Conservation (phyloP, 1,284 basidiomycete genomes). For the Macrocystidia cucumis region DNA sequence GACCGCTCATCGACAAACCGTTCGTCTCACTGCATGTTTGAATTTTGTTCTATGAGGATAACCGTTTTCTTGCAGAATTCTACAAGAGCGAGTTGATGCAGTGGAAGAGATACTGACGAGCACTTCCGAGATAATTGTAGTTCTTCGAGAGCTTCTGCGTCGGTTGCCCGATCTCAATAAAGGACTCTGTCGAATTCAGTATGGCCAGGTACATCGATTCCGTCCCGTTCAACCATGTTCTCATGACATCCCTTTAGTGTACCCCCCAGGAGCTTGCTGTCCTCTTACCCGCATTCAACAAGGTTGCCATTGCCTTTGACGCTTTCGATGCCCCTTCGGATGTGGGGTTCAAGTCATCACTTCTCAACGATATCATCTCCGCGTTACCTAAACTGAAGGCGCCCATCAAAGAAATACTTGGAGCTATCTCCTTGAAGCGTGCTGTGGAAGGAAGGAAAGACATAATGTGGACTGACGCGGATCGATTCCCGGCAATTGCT, state of each 20-base stretch:
- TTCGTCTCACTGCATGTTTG: conserved; percentile 23
- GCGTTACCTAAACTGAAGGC: conserved; percentile 60
- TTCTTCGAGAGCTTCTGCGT: conserved; percentile 63
- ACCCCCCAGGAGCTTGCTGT: conserved; percentile 79
- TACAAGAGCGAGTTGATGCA: conserved; percentile 77
- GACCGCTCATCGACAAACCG: conserved; percentile 75
- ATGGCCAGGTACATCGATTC: conserved; percentile 62
- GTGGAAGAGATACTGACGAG: conserved; percentile 73
- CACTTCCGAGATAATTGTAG: conserved; percentile 48
- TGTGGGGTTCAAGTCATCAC: conserved; percentile 50
- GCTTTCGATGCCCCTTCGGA: conserved; percentile 32
- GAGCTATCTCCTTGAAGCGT: conserved; percentile 51
- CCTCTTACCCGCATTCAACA: conserved; percentile 72
- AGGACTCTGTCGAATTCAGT: conserved; percentile 86
- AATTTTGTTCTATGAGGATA: conserved; percentile 2
- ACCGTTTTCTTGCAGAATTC: conserved; percentile 32
- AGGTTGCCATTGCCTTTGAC: conserved; percentile 65
- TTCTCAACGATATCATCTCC: conserved; percentile 70
- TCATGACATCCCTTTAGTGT: conserved; percentile 38
- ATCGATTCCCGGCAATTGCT: conserved; percentile 64
- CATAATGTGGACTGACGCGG: conserved; percentile 66
- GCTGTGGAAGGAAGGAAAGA: conserved; percentile 70
- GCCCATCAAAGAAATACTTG: conserved; percentile 50
- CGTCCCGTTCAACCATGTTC: background rate
- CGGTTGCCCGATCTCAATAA: conserved; percentile 85